These are phyloP conservation scores for Trichoderma koningiopsis DNA, from an alignment of 2,329 filamentous ascomycete genomes.

Conservation along the genomic window DNA sequence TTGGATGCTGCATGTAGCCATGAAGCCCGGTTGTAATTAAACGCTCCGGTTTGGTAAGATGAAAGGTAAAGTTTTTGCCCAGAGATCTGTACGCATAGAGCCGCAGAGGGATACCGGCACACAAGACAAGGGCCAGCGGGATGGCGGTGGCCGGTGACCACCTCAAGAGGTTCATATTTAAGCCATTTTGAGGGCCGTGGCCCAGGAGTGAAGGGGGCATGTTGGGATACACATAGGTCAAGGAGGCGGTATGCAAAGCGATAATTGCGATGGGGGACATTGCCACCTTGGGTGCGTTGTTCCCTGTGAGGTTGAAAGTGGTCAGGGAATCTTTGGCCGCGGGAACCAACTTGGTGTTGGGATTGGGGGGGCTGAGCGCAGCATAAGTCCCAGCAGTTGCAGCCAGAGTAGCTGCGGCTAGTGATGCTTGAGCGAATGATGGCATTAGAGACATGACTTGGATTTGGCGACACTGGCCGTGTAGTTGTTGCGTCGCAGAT, in stretches of 20 bases:
- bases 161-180: background rate
- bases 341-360: background rate
- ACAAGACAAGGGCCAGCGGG: background rate
- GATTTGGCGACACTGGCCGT: background rate
- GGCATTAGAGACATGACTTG: background rate
- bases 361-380: background rate
- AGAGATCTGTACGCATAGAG: background rate
- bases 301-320: background rate
- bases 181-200: background rate
- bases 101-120: background rate
- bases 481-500: background rate
- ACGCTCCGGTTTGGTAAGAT: background rate
- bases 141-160: background rate
- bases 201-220: background rate
- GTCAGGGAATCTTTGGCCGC: background rate
- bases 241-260: background rate
- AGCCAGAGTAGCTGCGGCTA: background rate
- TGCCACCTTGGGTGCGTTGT: background rate
- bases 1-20: background rate
- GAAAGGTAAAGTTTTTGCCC: background rate
- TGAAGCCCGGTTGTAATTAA: background rate
- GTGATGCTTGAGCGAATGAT: background rate
- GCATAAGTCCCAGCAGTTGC: background rate
- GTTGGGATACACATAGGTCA: background rate
- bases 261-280: background rate